Percentiles rank a stretch among this genome's conserved stretches.
Evolutionary conservation across 768 basidiomycete genomes (phyloP).

Genomic region (Crucibulum laeve): DNA sequence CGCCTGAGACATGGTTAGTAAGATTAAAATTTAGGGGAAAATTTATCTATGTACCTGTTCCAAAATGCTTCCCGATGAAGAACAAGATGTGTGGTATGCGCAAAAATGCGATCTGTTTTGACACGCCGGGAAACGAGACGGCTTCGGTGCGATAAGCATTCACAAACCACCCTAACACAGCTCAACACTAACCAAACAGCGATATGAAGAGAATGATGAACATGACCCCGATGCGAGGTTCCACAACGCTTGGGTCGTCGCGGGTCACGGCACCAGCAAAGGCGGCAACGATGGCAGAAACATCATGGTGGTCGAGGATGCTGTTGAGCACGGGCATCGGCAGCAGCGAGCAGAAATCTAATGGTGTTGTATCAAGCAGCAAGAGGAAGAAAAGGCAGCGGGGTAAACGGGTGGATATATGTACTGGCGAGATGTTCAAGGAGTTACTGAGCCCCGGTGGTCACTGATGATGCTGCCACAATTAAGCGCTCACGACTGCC

Average conservation of each 20-base stretch:
- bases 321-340: too few species aligned
- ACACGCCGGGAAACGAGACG: constrained; percentile 69
- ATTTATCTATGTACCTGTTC: constrained; percentile 47
- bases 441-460: too few species aligned
- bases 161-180: neutral
- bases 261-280: too few species aligned
- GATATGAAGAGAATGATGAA: constrained; percentile 55
- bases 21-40: neutral
- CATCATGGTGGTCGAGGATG: too few species aligned
- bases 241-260: neutral
- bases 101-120: constrained; percentile 46
- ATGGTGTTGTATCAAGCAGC: too few species aligned
- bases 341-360: too few species aligned
- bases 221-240: constrained; percentile 31
- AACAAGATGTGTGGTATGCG: constrained; percentile 67
- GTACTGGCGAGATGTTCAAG: too few species aligned
- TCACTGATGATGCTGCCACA: too few species aligned
- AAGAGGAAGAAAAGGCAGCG: too few species aligned
- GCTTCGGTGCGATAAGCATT: constrained; percentile 29
- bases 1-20: constrained; percentile 38
- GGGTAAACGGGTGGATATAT: too few species aligned
- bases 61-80: constrained; percentile 87
- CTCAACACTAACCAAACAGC: constrained; percentile 47
- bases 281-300: too few species aligned
- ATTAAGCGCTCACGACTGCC: too few species aligned